Conservation (phyloP, 352 stramenopile genomes). For the Vaucheria bursata region DNA sequence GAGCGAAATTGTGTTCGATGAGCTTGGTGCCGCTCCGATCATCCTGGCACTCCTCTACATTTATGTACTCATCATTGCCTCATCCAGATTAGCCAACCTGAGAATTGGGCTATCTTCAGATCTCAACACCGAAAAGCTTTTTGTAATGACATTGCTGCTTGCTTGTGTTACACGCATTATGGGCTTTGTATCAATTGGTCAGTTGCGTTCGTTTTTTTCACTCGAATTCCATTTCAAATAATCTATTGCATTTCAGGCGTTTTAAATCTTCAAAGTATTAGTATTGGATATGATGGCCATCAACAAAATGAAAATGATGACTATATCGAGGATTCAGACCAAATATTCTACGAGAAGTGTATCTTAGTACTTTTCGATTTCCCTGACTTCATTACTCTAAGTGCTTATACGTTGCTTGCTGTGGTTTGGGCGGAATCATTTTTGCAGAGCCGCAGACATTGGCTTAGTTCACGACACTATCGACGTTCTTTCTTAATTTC, state of each 20-base stretch:
- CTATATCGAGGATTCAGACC: conserved; percentile 30
- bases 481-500: conserved; percentile 76
- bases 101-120: conserved; percentile 18
- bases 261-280: conserved; percentile 46
- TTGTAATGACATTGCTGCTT: conserved; percentile 43
- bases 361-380: conserved; percentile 71
- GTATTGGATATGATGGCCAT: conserved; percentile 12
- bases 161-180: conserved; percentile 32
- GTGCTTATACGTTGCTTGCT: conserved; percentile 75
- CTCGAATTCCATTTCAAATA: too few relatives aligned
- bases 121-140: conserved; percentile 48
- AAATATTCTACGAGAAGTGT: conserved; percentile 48
- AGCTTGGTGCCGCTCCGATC: conserved; percentile 35
- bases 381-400: conserved; percentile 79
- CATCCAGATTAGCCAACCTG: conserved; percentile 17
- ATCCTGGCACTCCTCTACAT: conserved; percentile 45
- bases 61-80: background rate
- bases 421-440: conserved; percentile 78
- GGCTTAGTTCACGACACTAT: conserved; percentile 71
- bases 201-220: too few relatives aligned
- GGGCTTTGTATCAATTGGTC: conserved; percentile 38
- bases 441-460: conserved; percentile 74
- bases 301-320: background rate
- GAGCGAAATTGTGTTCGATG: conserved; percentile 18
- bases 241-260: conserved; percentile 4